Evolutionary conservation across 1,284 basidiomycete genomes (phyloP).

Genomic region (Fomes fomentarius): DNA sequence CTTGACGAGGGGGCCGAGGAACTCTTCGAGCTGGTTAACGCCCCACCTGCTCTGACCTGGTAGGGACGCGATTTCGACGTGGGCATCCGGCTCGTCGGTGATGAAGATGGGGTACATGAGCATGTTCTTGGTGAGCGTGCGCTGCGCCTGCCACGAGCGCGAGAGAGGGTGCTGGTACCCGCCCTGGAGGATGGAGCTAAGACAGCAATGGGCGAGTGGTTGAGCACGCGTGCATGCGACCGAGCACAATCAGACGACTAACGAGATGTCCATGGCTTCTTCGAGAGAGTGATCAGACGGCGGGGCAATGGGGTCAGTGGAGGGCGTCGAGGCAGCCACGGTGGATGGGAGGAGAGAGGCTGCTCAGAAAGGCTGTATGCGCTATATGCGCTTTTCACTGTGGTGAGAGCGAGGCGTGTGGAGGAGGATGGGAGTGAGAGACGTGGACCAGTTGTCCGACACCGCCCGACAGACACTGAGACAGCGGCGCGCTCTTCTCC

Average conservation of each 20-base stretch:
- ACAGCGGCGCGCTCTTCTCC: not conserved
- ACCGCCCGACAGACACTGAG: not conserved
- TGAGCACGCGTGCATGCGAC: not conserved
- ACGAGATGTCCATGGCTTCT: slow-evolving; percentile 29
- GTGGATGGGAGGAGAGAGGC: slow-evolving; percentile 3
- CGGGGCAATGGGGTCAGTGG: too few relatives aligned
- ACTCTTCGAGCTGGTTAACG: slow-evolving; percentile 87
- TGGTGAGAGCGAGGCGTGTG: not conserved
- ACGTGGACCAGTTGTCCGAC: not conserved
- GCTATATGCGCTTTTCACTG: not conserved
- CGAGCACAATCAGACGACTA: slow-evolving; percentile 5
- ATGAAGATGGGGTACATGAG: slow-evolving; percentile 98
- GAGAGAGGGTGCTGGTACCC: slow-evolving; percentile 91
- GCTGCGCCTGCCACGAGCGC: slow-evolving; percentile 81
- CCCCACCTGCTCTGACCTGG: slow-evolving; percentile 95
- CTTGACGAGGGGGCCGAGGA: slow-evolving; percentile 85
- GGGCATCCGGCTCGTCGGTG: slow-evolving; percentile 88
- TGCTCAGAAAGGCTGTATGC: not conserved
- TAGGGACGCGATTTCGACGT: slow-evolving; percentile 74
- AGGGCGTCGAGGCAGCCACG: not conserved
- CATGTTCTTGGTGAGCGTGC: slow-evolving; percentile 85
- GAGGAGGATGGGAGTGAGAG: slow-evolving; percentile 8
- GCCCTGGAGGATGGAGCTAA: slow-evolving; percentile 84
- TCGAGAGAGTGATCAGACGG: not conserved
- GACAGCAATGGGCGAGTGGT: not conserved